Evolutionary conservation across 441 rosid species (phyloP).

Genomic region (Croton setiger): DNA sequence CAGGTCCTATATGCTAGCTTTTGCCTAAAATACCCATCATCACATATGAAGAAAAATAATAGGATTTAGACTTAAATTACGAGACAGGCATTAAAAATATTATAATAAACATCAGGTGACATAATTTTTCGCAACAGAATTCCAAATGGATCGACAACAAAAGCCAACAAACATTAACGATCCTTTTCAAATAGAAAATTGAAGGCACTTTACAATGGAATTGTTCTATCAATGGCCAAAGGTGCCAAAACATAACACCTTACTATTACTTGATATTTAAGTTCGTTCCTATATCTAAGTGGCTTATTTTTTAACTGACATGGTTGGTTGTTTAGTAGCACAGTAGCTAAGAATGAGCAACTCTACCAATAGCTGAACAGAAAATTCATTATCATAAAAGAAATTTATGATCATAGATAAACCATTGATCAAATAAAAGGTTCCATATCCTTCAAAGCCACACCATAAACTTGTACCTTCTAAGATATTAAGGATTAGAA

Average conservation of each 20-base stretch:
- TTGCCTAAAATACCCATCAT: not conserved
- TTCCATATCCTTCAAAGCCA: not conserved
- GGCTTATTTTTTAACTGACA: not conserved
- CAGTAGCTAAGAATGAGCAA: not conserved
- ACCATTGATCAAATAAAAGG: not conserved
- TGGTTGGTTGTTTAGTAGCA: not conserved
- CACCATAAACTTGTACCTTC: not conserved
- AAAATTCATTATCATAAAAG: not conserved
- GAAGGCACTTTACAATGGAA: too few species aligned
- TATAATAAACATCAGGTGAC: too few species aligned
- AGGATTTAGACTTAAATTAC: not conserved
- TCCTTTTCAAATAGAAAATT: too few species aligned
- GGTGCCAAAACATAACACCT: too few species aligned
- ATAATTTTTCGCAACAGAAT: too few species aligned
- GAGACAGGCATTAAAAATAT: not conserved
- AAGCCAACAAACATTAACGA: too few species aligned
- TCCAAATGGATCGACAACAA: too few species aligned
- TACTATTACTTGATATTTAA: too few species aligned
- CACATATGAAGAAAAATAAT: not conserved
- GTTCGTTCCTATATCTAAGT: too few species aligned
- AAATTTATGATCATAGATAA: not conserved
- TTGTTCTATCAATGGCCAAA: too few species aligned
- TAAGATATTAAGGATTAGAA: not conserved
- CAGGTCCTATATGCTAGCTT: slow-evolving; percentile 1
- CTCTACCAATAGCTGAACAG: not conserved